Percentiles rank a stretch among this genome's conserved stretches.
These are phyloP conservation scores for Dichomitus squalens DNA, from an alignment of 1,284 basidiomycete species.

Conservation along the genomic window DNA sequence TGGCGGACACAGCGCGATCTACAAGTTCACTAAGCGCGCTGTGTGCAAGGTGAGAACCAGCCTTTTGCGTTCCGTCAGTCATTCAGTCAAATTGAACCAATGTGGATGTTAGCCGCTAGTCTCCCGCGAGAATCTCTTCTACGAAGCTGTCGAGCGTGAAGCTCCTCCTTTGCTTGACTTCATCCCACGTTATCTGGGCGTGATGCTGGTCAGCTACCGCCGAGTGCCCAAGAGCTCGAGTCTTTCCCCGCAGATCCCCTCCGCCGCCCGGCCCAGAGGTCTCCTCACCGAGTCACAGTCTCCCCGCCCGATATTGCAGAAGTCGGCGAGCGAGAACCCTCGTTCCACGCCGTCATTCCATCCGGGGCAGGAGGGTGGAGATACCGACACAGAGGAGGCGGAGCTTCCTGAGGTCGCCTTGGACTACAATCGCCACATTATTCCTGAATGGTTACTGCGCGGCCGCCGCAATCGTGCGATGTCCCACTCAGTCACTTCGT, in stretches of 20 bases:
- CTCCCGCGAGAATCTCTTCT: constrained; percentile 96
- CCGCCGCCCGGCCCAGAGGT: constrained; percentile 9
- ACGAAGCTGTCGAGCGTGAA: constrained; percentile 94
- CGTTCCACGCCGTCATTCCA: constrained; percentile 9
- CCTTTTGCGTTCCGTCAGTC: constrained; percentile 9
- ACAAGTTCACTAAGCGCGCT: constrained; percentile 96
- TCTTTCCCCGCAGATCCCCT: constrained; percentile 17
- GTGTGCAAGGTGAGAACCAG: constrained; percentile 87
- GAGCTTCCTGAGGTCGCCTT: constrained; percentile 91
- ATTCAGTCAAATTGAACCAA: neutral
- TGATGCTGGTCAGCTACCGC: constrained; percentile 97
- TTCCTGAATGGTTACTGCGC: constrained; percentile 89
- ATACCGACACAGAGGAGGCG: constrained; percentile 60
- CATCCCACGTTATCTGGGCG: constrained; percentile 95
- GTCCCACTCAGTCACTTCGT: constrained; percentile 44
- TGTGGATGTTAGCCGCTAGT: constrained; percentile 80
- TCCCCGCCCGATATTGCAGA: constrained; percentile 35
- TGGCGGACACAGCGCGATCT: constrained; percentile 95
- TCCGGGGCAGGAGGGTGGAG: constrained; percentile 33
- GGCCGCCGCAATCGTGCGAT: constrained; percentile 53
- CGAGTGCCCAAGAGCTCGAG: constrained; percentile 51
- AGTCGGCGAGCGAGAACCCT: constrained; percentile 38
- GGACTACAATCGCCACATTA: constrained; percentile 93
- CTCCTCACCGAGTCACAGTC: constrained; percentile 1
- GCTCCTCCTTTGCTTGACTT: constrained; percentile 90